Conservation (phyloP, 805 yeast genomes). For the Saccharomycopsis microspora region DNA sequence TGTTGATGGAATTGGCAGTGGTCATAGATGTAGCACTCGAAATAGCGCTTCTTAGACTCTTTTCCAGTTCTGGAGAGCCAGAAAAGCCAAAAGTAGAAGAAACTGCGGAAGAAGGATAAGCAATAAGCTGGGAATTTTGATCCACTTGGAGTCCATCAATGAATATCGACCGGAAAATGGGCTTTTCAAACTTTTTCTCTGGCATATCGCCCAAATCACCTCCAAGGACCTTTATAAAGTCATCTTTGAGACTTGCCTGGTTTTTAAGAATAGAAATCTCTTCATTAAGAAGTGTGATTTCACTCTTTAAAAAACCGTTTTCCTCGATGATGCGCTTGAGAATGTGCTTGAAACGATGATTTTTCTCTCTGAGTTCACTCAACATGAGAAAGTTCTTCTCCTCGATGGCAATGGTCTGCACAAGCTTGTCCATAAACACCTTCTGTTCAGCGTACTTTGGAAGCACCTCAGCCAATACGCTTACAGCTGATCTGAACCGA, state of each 20-base stretch:
- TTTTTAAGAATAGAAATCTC: slow-evolving; percentile 4
- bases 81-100: neutral
- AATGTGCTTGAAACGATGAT: neutral
- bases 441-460: slow-evolving; percentile 8
- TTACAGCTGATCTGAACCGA: neutral
- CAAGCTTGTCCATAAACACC: neutral
- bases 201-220: neutral
- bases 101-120: neutral
- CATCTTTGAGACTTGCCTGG: slow-evolving; percentile 10
- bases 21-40: neutral
- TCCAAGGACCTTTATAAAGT: slow-evolving; percentile 7
- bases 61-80: neutral
- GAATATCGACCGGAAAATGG: neutral
- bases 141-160: neutral
- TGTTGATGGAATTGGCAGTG: neutral
- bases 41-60: neutral
- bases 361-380: slow-evolving; percentile 1
- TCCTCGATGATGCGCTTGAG: slow-evolving; percentile 6
- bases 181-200: neutral
- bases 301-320: slow-evolving; percentile 6
- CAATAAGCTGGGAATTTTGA: neutral
- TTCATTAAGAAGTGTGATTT: slow-evolving; percentile 3
- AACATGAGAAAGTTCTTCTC: slow-evolving; percentile 4
- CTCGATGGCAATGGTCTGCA: neutral
- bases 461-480: slow-evolving; percentile 1